phyloP scores from a whole-genome alignment of 345 rosid genomes.

The Lepidium didymum region DNA sequence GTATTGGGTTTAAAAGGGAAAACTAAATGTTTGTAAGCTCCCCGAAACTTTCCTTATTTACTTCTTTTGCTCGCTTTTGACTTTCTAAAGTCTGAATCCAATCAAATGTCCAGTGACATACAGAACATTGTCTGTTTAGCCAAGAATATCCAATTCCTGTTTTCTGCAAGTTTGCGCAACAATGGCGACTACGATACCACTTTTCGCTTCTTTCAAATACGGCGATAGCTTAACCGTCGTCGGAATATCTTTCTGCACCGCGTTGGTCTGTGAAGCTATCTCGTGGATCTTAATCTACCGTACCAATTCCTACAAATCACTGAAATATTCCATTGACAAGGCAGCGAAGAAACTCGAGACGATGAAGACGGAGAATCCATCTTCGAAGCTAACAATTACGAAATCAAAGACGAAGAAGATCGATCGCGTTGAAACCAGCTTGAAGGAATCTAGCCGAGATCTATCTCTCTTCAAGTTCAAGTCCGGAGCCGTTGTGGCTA shows the following conservation, averaged over 20 bases:
- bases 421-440: constrained; percentile 89
- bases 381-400: constrained; percentile 42
- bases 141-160: background rate
- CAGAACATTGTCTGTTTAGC: background rate
- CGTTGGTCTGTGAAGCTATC: constrained; percentile 85
- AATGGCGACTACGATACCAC: constrained; percentile 38
- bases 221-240: constrained; percentile 84
- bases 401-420: constrained; percentile 93
- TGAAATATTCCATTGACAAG: constrained; percentile 87
- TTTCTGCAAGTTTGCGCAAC: background rate
- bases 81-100: background rate
- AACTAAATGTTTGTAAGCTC: background rate
- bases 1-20: background rate
- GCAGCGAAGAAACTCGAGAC: constrained; percentile 95
- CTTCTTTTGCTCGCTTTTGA: background rate
- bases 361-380: constrained; percentile 65
- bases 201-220: constrained; percentile 60
- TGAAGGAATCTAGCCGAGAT: constrained; percentile 91
- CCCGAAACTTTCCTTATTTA: background rate
- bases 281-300: constrained; percentile 97
- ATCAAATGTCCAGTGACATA: background rate
- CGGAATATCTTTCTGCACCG: constrained; percentile 88
- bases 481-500: constrained; percentile 95
- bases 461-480: constrained; percentile 98
- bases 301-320: constrained; percentile 84